A percentile compares a stretch with the other conserved stretches of the same genome.
Conservation (phyloP, 1,139 yeast genomes). For the Saccharomyces hybrid region DNA sequence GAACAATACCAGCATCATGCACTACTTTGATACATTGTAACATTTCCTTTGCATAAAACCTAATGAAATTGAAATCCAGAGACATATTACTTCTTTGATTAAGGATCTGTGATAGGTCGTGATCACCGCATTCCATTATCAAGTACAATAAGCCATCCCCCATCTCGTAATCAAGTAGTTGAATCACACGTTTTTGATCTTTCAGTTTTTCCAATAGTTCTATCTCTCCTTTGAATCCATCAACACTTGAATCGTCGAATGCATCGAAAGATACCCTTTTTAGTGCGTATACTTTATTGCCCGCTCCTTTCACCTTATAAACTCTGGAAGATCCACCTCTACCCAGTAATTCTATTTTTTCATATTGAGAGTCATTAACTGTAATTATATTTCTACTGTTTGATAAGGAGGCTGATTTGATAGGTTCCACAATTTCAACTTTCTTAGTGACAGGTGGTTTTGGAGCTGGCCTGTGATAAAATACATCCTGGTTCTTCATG, state of each 20-base stretch:
- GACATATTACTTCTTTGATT: slow-evolving; percentile 47
- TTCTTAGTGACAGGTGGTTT: slow-evolving; percentile 11
- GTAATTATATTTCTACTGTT: slow-evolving; percentile 22
- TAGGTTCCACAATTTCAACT: slow-evolving; percentile 27
- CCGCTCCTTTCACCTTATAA: slow-evolving; percentile 61
- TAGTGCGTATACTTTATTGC: slow-evolving; percentile 61
- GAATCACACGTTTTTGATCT: slow-evolving; percentile 67
- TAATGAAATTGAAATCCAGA: slow-evolving; percentile 69
- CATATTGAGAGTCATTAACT: slow-evolving; percentile 60
- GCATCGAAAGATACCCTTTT: slow-evolving; percentile 78
- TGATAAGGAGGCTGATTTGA: slow-evolving; percentile 6
- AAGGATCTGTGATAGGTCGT: slow-evolving; percentile 79
- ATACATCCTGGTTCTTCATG: slow-evolving; percentile 2
- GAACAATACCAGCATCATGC: slow-evolving; percentile 82
- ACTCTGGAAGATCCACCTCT: slow-evolving; percentile 94
- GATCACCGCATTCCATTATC: slow-evolving; percentile 95
- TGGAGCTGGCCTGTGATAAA: slow-evolving; percentile 4
- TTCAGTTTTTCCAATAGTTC: slow-evolving; percentile 57
- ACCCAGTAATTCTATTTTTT: slow-evolving; percentile 72
- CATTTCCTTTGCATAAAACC: slow-evolving; percentile 75
- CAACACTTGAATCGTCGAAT: slow-evolving; percentile 64
- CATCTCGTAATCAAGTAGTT: slow-evolving; percentile 65
- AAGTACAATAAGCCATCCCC: slow-evolving; percentile 56
- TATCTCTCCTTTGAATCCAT: slow-evolving; percentile 86
- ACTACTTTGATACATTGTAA: slow-evolving; percentile 80